Percentiles rank a stretch among this genome's conserved stretches.
phyloP scores from a whole-genome alignment of 768 basidiomycete genomes.

The Scleroderma citrinum region DNA sequence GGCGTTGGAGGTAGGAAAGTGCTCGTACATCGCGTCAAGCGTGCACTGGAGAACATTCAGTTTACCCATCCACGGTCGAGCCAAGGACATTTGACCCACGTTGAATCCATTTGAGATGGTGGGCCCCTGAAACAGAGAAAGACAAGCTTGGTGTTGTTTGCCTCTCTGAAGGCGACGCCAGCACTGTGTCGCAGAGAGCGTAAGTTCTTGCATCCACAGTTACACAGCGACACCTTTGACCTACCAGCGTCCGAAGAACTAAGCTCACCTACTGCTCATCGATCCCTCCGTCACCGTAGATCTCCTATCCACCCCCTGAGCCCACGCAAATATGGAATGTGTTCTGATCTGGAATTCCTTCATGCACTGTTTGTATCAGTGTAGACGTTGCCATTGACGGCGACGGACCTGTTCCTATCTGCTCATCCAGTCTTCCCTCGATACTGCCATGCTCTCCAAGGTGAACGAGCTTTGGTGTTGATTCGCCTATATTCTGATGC shows the following conservation, averaged over 20 bases:
- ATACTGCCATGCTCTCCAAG: constrained; percentile 53
- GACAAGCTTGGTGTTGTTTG: not conserved
- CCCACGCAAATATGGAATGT: too few relatives aligned
- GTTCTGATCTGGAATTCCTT: not conserved
- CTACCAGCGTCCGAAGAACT: too few relatives aligned
- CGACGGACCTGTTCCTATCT: too few relatives aligned
- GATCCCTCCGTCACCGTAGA: too few relatives aligned
- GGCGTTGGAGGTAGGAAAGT: constrained; percentile 23
- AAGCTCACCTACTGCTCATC: too few relatives aligned
- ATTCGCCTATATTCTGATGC: not conserved
- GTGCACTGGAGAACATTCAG: constrained; percentile 11
- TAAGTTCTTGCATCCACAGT: too few relatives aligned
- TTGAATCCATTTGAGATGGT: not conserved
- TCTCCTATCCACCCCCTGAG: too few relatives aligned
- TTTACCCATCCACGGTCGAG: not conserved
- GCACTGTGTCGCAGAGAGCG: too few relatives aligned
- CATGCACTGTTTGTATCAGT: not conserved
- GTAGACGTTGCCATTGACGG: too few relatives aligned
- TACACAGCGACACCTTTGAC: too few relatives aligned
- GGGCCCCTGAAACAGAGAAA: not conserved
- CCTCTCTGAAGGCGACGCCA: not conserved
- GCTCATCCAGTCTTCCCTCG: constrained; percentile 9
- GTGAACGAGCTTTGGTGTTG: constrained; percentile 20
- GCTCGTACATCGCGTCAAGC: constrained; percentile 25
- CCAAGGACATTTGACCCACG: constrained; percentile 4